Percentiles rank a stretch among this genome's conserved stretches.
phyloP scores from a whole-genome alignment of 2,329 filamentous ascomycete species.

The Pseudogymnoascus sp. region DNA sequence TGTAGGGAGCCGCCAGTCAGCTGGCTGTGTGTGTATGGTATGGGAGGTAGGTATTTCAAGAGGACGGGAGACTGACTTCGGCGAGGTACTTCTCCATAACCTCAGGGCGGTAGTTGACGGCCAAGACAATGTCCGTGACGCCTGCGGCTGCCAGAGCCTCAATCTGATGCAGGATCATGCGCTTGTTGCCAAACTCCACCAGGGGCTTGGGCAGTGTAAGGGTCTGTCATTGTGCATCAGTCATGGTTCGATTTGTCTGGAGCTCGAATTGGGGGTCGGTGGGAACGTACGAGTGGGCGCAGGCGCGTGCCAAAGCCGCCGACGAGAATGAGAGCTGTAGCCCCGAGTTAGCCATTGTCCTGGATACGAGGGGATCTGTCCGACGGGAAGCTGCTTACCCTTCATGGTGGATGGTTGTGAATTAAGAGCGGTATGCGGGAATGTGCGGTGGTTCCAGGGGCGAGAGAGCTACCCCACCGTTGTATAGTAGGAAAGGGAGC shows the following conservation, averaged over 20 bases:
- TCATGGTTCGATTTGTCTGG: not conserved
- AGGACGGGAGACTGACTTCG: slow-evolving; percentile 52
- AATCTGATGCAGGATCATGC: slow-evolving; percentile 98
- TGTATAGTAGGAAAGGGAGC: not conserved
- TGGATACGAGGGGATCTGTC: not conserved
- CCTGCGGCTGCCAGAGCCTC: slow-evolving; percentile 88
- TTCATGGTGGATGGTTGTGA: slow-evolving; percentile 25
- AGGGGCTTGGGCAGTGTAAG: slow-evolving; percentile 94
- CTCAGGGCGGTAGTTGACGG: slow-evolving; percentile 97
- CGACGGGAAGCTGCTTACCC: slow-evolving; percentile 19
- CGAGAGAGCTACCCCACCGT: slow-evolving; percentile 4
- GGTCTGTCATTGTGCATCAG: slow-evolving; percentile 49
- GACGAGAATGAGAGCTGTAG: slow-evolving; percentile 88
- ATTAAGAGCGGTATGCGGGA: slow-evolving; percentile 4
- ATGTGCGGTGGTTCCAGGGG: slow-evolving; percentile 1
- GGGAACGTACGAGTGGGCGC: slow-evolving; percentile 72
- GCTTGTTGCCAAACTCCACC: slow-evolving; percentile 97
- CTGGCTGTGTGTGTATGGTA: not conserved
- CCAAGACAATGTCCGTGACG: slow-evolving; percentile 94
- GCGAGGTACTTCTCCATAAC: slow-evolving; percentile 91
- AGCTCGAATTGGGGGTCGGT: slow-evolving; percentile 6
- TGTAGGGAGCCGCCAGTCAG: slow-evolving; percentile 27
- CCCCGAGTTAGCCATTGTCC: slow-evolving; percentile 18
- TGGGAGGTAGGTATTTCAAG: slow-evolving; percentile 9
- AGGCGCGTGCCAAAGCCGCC: slow-evolving; percentile 98